A percentile compares a stretch with the other conserved stretches of the same genome.
Conservation (phyloP, 768 basidiomycete species). For the Coprinellus micaceus region DNA sequence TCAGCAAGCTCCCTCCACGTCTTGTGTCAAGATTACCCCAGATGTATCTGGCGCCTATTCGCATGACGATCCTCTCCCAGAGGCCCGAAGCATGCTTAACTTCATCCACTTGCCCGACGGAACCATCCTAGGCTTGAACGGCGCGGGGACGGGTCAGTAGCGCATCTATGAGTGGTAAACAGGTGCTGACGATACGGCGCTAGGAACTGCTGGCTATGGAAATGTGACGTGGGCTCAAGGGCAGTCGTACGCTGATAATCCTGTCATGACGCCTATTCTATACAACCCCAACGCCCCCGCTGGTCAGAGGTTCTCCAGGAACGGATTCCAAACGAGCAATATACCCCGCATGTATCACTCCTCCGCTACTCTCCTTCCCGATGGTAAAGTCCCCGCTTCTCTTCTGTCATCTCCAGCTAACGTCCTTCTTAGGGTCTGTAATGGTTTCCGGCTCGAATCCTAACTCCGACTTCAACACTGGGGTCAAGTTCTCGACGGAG, state of each 20-base stretch:
- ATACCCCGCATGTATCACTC: slow-evolving; percentile 83
- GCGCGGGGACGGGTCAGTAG: slow-evolving; percentile 55
- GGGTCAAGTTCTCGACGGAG: slow-evolving; percentile 62
- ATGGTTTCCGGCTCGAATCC: slow-evolving; percentile 81
- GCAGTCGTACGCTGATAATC: slow-evolving; percentile 64
- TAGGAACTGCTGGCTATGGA: slow-evolving; percentile 77
- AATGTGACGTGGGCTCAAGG: slow-evolving; percentile 49
- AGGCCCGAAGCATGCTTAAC: slow-evolving; percentile 68
- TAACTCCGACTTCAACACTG: slow-evolving; percentile 58
- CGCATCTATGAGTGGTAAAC: not conserved
- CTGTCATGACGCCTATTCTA: slow-evolving; percentile 62
- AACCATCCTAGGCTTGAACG: slow-evolving; percentile 62
- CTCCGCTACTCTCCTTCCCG: slow-evolving; percentile 59
- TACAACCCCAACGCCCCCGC: slow-evolving; percentile 62
- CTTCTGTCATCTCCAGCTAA: not conserved
- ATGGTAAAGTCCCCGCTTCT: slow-evolving; percentile 34
- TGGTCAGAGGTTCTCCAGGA: slow-evolving; percentile 63
- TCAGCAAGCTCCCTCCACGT: slow-evolving; percentile 53
- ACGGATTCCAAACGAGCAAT: slow-evolving; percentile 47
- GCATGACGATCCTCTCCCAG: slow-evolving; percentile 62
- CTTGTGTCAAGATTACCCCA: slow-evolving; percentile 77
- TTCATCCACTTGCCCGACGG: slow-evolving; percentile 69
- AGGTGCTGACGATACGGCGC: not conserved
- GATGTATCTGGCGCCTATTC: slow-evolving; percentile 55
- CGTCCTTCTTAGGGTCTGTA: slow-evolving; percentile 46